A percentile compares a stretch with the other conserved stretches of the same genome.
These are phyloP conservation scores for Cladophialophora carrionii DNA, from an alignment of 2,329 filamentous ascomycete genomes.

Conservation along the genomic window DNA sequence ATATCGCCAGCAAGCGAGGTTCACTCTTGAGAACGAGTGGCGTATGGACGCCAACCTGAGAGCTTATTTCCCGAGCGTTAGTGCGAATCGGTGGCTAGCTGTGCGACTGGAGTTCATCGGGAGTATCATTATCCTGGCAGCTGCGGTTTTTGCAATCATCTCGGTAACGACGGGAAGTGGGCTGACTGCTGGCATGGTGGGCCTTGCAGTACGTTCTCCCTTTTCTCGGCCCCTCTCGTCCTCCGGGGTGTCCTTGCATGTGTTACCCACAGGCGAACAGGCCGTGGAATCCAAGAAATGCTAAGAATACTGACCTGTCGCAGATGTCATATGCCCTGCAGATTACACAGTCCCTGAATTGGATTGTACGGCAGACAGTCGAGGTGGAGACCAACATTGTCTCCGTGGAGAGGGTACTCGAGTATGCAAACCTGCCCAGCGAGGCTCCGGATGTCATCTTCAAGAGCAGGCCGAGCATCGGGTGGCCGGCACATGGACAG, in stretches of 20 bases:
- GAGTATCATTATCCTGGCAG: conserved; percentile 85
- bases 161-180: conserved; percentile 70
- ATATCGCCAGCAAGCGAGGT: conserved; percentile 84
- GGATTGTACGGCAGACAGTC: conserved; percentile 97
- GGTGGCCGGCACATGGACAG: conserved; percentile 87
- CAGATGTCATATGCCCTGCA: conserved; percentile 93
- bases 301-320: conserved; percentile 14
- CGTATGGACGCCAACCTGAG: conserved; percentile 91
- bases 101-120: conserved; percentile 95
- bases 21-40: conserved; percentile 94
- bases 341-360: conserved; percentile 96
- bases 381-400: conserved; percentile 99
- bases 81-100: conserved; percentile 90
- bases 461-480: conserved; percentile 80
- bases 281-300: conserved; percentile 3
- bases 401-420: conserved; percentile 93
- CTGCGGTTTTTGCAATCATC: conserved; percentile 80
- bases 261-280: not conserved
- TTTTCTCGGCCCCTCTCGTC: not conserved
- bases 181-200: conserved; percentile 75
- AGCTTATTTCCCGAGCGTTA: conserved; percentile 95
- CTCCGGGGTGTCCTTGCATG: not conserved
- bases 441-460: conserved; percentile 94
- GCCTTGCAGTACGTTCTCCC: conserved; percentile 61
- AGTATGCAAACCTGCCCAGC: conserved; percentile 87